These are phyloP conservation scores for Rhodotorula glutinis DNA, from an alignment of 1,284 basidiomycete species.

Conservation along the genomic window DNA sequence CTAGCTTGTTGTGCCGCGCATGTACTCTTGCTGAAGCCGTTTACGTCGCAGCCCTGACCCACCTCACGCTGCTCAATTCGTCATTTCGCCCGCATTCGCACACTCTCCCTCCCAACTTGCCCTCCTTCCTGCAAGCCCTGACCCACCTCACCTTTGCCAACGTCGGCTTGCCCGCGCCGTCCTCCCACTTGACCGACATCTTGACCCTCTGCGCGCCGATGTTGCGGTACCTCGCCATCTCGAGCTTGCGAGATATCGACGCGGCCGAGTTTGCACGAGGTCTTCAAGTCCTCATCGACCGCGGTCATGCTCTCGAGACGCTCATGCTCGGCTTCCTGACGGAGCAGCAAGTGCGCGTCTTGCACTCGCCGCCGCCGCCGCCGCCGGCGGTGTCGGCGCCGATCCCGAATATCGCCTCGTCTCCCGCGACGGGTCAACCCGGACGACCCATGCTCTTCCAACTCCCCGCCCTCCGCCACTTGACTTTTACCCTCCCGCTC, in stretches of 20 bases:
- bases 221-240: slow-evolving; percentile 24
- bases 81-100: slow-evolving; percentile 29
- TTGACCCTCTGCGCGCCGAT: slow-evolving; percentile 1
- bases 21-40: too few species aligned
- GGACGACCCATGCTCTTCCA: neutral
- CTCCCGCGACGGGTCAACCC: neutral
- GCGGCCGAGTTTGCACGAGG: slow-evolving; percentile 1
- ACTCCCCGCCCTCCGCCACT: slow-evolving; percentile 5
- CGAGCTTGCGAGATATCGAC: slow-evolving; percentile 26
- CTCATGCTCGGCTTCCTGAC: slow-evolving; percentile 25
- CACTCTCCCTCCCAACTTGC: slow-evolving; percentile 10
- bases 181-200: slow-evolving; percentile 28
- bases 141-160: slow-evolving; percentile 27
- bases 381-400: neutral
- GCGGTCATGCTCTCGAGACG: neutral
- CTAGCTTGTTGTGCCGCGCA: too few species aligned
- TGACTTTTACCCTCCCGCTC: slow-evolving; percentile 13
- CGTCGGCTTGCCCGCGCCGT: slow-evolving; percentile 31
- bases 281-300: neutral
- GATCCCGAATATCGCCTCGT: neutral
- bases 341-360: slow-evolving; percentile 13
- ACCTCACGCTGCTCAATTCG: slow-evolving; percentile 19
- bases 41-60: slow-evolving; percentile 4
- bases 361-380: neutral
- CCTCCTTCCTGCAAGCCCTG: slow-evolving; percentile 9